Evolutionary conservation across 108 stramenopile genomes (phyloP).

Genomic region (Nitzschia putrida): DNA sequence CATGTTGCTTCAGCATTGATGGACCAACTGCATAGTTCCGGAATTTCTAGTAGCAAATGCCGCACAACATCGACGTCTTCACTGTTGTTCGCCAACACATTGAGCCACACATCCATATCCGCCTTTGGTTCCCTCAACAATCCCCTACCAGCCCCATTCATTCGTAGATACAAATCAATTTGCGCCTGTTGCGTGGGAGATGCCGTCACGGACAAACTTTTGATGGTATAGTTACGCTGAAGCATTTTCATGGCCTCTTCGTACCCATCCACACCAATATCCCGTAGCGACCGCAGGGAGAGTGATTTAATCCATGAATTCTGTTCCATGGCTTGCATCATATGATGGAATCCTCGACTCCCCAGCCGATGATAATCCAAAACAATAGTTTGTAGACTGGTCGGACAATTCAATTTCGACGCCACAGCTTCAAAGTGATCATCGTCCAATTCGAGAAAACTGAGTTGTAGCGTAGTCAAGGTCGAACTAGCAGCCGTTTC

Average conservation of each 20-base stretch:
- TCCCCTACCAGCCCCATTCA: constrained; percentile 27
- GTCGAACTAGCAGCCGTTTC: background rate
- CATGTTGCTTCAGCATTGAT: background rate
- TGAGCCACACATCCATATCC: constrained; percentile 21
- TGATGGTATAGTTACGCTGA: constrained; percentile 16
- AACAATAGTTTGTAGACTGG: background rate
- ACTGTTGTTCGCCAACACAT: constrained; percentile 11
- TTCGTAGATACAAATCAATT: constrained; percentile 26
- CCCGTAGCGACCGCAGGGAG: constrained; percentile 22
- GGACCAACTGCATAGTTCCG: constrained; percentile 9
- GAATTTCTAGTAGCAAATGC: constrained; percentile 23
- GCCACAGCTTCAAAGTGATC: constrained; percentile 25
- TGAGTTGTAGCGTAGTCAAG: constrained; percentile 7
- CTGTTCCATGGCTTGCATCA: constrained; percentile 26
- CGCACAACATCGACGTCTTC: constrained; percentile 29
- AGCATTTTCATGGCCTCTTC: constrained; percentile 22
- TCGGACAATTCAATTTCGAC: background rate
- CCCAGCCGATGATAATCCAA: constrained; percentile 28
- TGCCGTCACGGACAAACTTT: constrained; percentile 21
- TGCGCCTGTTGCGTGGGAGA: constrained; percentile 28
- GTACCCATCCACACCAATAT: constrained; percentile 21
- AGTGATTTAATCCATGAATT: constrained; percentile 11
- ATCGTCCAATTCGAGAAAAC: constrained; percentile 23
- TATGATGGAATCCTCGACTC: constrained; percentile 9
- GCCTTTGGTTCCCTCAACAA: constrained; percentile 20